A percentile compares a stretch with the other conserved stretches of the same genome.
Conservation (phyloP, 495 filamentous ascomycete species). For the Penicillium ochrochloron region DNA sequence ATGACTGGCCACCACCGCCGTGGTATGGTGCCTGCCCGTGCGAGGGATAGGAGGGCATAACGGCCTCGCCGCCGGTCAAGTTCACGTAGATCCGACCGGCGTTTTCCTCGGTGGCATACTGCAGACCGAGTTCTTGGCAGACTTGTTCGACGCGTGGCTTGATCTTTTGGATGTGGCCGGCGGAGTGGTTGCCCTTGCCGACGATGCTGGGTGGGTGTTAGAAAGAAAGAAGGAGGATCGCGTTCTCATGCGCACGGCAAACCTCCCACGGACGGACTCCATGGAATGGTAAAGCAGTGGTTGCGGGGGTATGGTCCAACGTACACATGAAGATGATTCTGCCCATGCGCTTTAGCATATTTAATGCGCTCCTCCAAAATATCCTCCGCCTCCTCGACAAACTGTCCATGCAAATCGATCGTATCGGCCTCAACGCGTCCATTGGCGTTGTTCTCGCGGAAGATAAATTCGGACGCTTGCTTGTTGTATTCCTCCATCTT, state of each 20-base stretch:
- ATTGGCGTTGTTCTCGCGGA: conserved; percentile 84
- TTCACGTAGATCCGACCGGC: conserved; percentile 81
- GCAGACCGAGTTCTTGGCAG: conserved; percentile 78
- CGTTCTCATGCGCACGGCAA: neutral
- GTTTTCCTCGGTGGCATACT: conserved; percentile 85
- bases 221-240: too few species aligned
- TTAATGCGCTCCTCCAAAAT: conserved; percentile 83
- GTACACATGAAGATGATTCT: conserved; percentile 77
- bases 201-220: conserved; percentile 62
- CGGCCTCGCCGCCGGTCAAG: conserved; percentile 63
- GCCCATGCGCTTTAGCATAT: conserved; percentile 69
- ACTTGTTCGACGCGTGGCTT: conserved; percentile 88
- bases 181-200: conserved; percentile 89
- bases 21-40: conserved; percentile 33
- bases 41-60: conserved; percentile 53
- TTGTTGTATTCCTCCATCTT: conserved; percentile 82
- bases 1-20: conserved; percentile 34
- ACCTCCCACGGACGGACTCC: too few species aligned
- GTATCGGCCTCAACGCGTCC: conserved; percentile 74
- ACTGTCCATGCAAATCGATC: conserved; percentile 94
- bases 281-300: neutral
- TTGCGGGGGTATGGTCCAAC: conserved; percentile 22
- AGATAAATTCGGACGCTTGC: conserved; percentile 91
- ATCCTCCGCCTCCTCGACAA: conserved; percentile 90
- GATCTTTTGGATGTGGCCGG: conserved; percentile 80